Conservation (phyloP, 176 grass and related monocot species). For the Microstegium vimineum region DNA sequence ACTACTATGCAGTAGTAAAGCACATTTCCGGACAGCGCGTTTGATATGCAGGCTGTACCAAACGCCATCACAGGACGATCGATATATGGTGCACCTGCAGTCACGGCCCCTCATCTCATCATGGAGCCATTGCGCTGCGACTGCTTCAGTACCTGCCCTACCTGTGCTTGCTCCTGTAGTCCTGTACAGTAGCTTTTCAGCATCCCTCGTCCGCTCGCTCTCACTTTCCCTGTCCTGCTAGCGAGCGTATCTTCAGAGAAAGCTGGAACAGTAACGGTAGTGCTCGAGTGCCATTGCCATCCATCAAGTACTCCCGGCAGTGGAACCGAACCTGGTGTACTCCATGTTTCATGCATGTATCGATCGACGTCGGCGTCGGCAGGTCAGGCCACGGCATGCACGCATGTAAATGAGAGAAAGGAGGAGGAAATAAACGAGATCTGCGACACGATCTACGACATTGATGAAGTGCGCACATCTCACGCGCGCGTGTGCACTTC, state of each 20-base stretch:
- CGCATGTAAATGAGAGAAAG: constrained; percentile 17
- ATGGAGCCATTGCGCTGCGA: too few relatives aligned
- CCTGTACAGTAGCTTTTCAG: neutral
- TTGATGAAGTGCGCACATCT: constrained; percentile 32
- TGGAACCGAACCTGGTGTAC: neutral
- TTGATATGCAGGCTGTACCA: neutral
- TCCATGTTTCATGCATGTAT: neutral
- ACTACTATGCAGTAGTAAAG: neutral
- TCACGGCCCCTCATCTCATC: neutral
- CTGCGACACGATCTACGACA: constrained; percentile 27
- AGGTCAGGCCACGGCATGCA: neutral
- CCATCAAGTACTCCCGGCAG: neutral
- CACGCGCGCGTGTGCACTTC: constrained; percentile 18
- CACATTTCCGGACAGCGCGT: neutral
- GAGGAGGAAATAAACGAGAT: neutral
- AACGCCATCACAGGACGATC: neutral
- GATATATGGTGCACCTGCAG: neutral
- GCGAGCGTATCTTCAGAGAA: neutral
- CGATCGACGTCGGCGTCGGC: neutral
- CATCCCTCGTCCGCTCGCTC: neutral
- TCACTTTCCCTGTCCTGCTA: neutral
- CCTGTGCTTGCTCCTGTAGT: neutral
- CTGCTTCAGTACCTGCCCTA: neutral
- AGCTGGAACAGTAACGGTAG: constrained; percentile 11
- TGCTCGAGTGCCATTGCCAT: neutral